Conservation (phyloP, 768 basidiomycete genomes). For the Dacryopinax primogenitus region DNA sequence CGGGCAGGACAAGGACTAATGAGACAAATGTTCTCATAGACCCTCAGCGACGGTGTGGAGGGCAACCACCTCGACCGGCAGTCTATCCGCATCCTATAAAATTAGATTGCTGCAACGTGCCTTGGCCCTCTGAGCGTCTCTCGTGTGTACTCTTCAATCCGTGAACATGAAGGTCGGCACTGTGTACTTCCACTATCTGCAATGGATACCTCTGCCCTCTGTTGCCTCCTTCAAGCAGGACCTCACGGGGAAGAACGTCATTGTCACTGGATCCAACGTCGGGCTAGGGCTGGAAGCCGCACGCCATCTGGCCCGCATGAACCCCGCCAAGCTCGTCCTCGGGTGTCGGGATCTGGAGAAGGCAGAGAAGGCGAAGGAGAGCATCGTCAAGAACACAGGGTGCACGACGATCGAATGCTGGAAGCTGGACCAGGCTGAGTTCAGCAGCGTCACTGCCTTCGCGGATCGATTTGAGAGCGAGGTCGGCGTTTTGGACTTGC, state of each 20-base stretch:
- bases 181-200: conserved; percentile 4
- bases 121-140: too few species aligned
- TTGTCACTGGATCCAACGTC: conserved; percentile 16
- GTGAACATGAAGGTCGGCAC: conserved; percentile 1
- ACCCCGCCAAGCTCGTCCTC: conserved; percentile 25
- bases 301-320: conserved; percentile 27
- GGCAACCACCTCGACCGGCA: not conserved
- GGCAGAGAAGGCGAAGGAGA: conserved; percentile 19
- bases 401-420: conserved; percentile 30
- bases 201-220: conserved; percentile 4
- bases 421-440: conserved; percentile 33
- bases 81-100: too few species aligned
- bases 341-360: conserved; percentile 27
- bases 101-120: too few species aligned
- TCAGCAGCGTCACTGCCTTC: conserved; percentile 34
- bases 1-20: not conserved
- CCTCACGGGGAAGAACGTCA: conserved; percentile 15
- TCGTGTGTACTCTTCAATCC: too few species aligned
- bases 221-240: conserved; percentile 7
- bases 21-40: not conserved
- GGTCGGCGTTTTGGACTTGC: conserved; percentile 28
- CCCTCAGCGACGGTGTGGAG: not conserved
- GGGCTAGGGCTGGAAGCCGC: conserved; percentile 16
- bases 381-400: conserved; percentile 21
- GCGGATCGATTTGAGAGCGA: conserved; percentile 25